Evolutionary conservation across 495 filamentous ascomycete genomes (phyloP).

Genomic region (Elasticomyces elasticus): DNA sequence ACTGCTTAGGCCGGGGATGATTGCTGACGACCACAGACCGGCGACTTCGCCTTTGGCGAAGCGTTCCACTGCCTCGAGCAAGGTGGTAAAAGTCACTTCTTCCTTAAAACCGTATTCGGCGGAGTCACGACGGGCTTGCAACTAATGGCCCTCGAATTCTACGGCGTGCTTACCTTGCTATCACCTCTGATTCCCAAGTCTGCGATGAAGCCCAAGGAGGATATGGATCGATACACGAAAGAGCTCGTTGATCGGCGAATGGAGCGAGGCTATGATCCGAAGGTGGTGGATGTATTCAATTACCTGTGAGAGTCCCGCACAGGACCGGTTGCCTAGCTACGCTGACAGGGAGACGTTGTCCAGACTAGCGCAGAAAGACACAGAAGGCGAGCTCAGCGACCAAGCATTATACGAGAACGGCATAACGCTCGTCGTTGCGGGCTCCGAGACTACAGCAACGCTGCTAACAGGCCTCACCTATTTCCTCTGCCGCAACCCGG

Average conservation of each 20-base stretch:
- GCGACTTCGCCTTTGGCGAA: slow-evolving; percentile 31
- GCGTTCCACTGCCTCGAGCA: slow-evolving; percentile 25
- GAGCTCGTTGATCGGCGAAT: slow-evolving; percentile 25
- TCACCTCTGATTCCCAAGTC: slow-evolving; percentile 1
- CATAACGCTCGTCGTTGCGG: slow-evolving; percentile 30
- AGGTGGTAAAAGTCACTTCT: slow-evolving; percentile 20
- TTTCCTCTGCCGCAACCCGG: slow-evolving; percentile 20
- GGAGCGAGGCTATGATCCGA: slow-evolving; percentile 3
- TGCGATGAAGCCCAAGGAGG: slow-evolving; percentile 7
- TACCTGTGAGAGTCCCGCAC: neutral
- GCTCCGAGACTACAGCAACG: slow-evolving; percentile 29
- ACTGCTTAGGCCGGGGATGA: too few species aligned
- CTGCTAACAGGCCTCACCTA: slow-evolving; percentile 22
- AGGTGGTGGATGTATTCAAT: neutral
- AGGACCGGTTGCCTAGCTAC: neutral
- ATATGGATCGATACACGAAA: slow-evolving; percentile 21
- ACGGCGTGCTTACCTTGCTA: slow-evolving; percentile 1
- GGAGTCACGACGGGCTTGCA: slow-evolving; percentile 10
- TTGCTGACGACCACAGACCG: too few species aligned
- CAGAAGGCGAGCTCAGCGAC: slow-evolving; percentile 28
- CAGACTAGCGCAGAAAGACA: slow-evolving; percentile 16
- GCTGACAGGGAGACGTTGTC: slow-evolving; percentile 25
- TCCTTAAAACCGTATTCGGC: slow-evolving; percentile 20
- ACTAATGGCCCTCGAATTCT: neutral
- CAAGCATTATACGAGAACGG: slow-evolving; percentile 26